phyloP scores from a whole-genome alignment of 1,139 yeast genomes.

The Geotrichum carabidarum region DNA sequence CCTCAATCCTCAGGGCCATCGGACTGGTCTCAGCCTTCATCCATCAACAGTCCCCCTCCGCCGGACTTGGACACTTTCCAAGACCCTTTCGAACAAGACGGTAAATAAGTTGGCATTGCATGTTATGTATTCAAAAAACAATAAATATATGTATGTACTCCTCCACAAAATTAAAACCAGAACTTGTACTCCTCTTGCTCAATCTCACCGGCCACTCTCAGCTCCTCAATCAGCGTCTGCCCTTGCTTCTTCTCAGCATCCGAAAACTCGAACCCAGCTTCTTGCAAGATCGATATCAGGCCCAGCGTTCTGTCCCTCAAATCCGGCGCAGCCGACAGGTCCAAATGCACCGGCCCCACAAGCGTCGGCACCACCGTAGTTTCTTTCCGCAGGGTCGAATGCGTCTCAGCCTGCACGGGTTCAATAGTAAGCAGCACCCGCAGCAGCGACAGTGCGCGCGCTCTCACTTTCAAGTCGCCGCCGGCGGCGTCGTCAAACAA shows the following conservation, averaged over 20 bases:
- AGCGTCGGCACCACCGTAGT: conserved; percentile 11
- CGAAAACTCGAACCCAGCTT: conserved; percentile 46
- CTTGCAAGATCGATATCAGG: conserved; percentile 16
- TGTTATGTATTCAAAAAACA: no score
- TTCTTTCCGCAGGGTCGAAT: conserved; percentile 8
- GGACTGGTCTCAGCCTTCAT: neutral
- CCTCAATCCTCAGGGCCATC: neutral
- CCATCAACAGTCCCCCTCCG: neutral
- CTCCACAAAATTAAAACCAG: neutral
- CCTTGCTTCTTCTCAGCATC: conserved; percentile 45
- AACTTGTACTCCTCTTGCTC: conserved; percentile 18
- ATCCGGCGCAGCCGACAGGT: conserved; percentile 6
- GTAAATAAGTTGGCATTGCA: conserved; percentile 1
- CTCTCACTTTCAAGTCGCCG: conserved; percentile 15
- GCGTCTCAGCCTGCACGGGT: conserved; percentile 9
- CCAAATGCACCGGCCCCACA: conserved; percentile 12
- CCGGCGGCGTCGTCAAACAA: conserved; percentile 1
- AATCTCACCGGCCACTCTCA: conserved; percentile 19
- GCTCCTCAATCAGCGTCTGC: conserved; percentile 38
- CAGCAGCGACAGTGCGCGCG: conserved; percentile 15
- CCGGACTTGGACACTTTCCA: conserved; percentile 5
- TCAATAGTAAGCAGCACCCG: conserved; percentile 18
- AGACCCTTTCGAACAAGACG: conserved; percentile 15
- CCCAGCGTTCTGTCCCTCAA: conserved; percentile 16
- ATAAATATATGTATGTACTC: neutral